Conservation (phyloP, 169 alveolate genomes). For the Eimeria acervulina region DNA sequence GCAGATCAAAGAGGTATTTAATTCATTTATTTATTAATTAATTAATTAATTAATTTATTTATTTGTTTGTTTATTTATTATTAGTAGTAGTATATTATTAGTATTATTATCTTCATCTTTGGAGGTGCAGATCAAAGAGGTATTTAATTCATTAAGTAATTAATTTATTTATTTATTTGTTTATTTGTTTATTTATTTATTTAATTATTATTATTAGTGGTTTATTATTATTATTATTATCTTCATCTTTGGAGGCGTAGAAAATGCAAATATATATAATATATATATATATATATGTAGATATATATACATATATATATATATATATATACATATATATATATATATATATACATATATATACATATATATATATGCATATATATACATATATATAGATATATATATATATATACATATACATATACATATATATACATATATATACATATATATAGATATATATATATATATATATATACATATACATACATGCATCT, state of each 20-base stretch:
- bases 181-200: background rate
- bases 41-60: background rate
- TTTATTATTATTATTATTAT: too few species aligned
- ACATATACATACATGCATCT: too few species aligned
- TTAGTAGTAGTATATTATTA: background rate
- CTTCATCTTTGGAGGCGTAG: too few species aligned
- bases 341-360: background rate
- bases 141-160: background rate
- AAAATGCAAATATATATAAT: too few species aligned
- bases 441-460: too few species aligned
- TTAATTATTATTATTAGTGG: too few species aligned
- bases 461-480: too few species aligned
- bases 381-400: background rate
- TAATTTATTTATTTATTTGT: background rate
- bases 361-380: background rate
- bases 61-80: background rate
- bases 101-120: constrained; percentile 64
- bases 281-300: too few species aligned
- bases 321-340: background rate
- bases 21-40: background rate
- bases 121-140: constrained; percentile 75
- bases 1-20: constrained; percentile 2
- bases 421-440: too few species aligned
- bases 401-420: too few species aligned
- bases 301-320: background rate